A percentile compares a stretch with the other conserved stretches of the same genome.
Conservation (phyloP, 129 eudicot species). For the Flaveria ramosissima region DNA sequence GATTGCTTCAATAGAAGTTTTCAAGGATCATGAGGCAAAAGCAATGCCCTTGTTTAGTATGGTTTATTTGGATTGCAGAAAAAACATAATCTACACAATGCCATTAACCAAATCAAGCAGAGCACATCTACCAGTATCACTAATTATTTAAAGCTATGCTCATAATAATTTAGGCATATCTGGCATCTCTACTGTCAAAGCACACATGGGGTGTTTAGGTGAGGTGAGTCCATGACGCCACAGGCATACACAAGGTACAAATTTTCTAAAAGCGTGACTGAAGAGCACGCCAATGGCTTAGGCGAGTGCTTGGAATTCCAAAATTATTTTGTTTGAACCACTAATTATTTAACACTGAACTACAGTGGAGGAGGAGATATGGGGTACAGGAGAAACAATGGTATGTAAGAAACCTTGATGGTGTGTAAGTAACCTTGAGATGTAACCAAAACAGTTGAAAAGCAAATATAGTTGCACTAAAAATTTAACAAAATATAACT, state of each 20-base stretch:
- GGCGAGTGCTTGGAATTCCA: no score
- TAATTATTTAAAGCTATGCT: not conserved
- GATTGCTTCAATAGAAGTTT: not conserved
- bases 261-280: not conserved
- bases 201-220: not conserved
- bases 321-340: no score
- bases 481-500: not conserved
- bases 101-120: not conserved
- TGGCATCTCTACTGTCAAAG: not conserved
- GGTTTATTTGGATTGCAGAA: not conserved
- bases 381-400: no score
- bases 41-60: not conserved
- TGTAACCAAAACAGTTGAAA: not conserved
- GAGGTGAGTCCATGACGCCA: not conserved
- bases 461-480: not conserved
- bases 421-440: no score
- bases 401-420: no score
- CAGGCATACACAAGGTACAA: not conserved
- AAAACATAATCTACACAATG: not conserved
- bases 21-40: not conserved
- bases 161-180: not conserved
- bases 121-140: not conserved
- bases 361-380: no score
- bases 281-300: no score
- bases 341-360: no score